Conservation (phyloP, 768 basidiomycete species). For the Boletus vinaceobasis region DNA sequence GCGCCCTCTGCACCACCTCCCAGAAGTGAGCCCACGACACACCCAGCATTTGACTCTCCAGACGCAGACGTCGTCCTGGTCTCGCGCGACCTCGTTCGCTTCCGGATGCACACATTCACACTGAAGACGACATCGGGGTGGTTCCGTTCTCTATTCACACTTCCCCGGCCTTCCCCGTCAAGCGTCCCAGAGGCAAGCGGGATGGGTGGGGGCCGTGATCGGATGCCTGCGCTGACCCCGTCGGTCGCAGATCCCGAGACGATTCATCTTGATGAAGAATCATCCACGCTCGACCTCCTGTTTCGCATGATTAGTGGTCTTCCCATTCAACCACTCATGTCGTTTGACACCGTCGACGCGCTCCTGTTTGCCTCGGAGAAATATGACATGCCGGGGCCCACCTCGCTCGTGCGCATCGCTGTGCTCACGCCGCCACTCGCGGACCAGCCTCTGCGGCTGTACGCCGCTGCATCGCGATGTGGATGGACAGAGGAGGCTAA, state of each 20-base stretch:
- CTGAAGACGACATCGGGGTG: constrained; percentile 62
- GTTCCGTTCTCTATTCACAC: constrained; percentile 52
- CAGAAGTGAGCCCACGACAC: constrained; percentile 28
- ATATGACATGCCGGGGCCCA: constrained; percentile 67
- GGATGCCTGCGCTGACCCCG: constrained; percentile 7
- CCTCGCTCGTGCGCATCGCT: constrained; percentile 57
- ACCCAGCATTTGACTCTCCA: constrained; percentile 48
- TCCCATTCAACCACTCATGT: constrained; percentile 44
- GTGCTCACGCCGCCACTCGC: constrained; percentile 50
- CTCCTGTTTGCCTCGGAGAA: constrained; percentile 65
- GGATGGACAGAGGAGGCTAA: constrained; percentile 58
- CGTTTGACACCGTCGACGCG: constrained; percentile 53
- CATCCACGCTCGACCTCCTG: constrained; percentile 50
- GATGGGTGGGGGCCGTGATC: background rate
- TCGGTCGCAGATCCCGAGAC: constrained; percentile 28
- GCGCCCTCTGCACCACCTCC: background rate
- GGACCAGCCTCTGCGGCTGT: constrained; percentile 50
- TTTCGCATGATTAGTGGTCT: constrained; percentile 63
- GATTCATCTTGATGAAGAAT: constrained; percentile 57
- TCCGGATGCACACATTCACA: constrained; percentile 57
- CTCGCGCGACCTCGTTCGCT: constrained; percentile 46
- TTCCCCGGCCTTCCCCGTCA: constrained; percentile 40
- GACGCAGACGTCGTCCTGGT: constrained; percentile 58
- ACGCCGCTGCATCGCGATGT: constrained; percentile 53
- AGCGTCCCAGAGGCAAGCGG: background rate